Base-by-base conservation (phyloP, 129 eudicot genomes). In the Pittosporum tobira region DNA sequence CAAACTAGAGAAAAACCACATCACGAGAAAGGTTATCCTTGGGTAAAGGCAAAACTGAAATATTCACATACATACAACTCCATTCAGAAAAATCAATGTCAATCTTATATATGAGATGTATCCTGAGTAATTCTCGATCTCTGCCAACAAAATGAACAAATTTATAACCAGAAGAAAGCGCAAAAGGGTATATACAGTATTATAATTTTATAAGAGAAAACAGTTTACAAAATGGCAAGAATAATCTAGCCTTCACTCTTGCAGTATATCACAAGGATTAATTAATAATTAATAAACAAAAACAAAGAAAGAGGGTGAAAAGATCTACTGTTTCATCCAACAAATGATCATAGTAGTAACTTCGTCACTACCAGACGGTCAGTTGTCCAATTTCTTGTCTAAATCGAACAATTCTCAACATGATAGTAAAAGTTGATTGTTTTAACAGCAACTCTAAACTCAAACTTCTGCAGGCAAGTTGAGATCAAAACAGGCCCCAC, bases 401-500 rank as follows among this genome's bases (percentile, higher is more conserved):
- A n/a, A n/a, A n/a, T n/a, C n/a, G n/a, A n/a, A n/a, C n/a, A n/a
- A n/a, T n/a, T n/a, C n/a, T n/a, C n/a, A n/a, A n/a, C n/a, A n/a
- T n/a, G n/a, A n/a, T n/a, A n/a, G n/a, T n/a, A n/a, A n/a, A n/a
- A 50, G 69, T 61, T 12, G 51, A n/a, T 23, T 64, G 23, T 49
- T 31, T 12, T 30, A 48, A 26, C 14, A 68, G 21, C 6, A 48
- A 48, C 48, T 20, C 61, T 27, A 51, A 58, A 21, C 2, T 71
- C 61, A 77, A 47, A 71, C 59, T 36, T 81, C 88, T 1, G 94
- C 95, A 43, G 95, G 98, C 73, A 85, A 67, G 77, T 91, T 91
- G 38, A 91, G 89, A 76, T 91, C 98, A 66, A 91, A 66, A 73
- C 76, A 22, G 0, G 53, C 53, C 42, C 79, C 77, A 24, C 65